Evolutionary conservation across 2,329 filamentous ascomycete genomes (phyloP), one percentile per base, ranked within the genome.

Genomic region (Aspergillus ustus): DNA sequence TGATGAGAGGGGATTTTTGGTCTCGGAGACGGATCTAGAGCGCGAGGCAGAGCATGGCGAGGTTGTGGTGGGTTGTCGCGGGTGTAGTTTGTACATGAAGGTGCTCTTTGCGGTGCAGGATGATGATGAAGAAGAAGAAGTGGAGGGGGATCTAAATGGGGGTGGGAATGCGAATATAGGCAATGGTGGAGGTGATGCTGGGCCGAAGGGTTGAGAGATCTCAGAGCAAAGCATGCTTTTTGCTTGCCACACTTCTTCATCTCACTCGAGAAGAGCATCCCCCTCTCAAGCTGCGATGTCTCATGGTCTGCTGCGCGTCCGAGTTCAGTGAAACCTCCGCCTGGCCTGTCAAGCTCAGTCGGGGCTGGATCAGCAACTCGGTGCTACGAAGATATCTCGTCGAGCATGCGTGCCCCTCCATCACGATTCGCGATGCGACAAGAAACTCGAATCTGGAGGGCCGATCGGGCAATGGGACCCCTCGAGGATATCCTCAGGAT

Each of bases 81-180:
- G 87, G 40, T 89, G 87, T 74, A 89, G 86, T 79, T 78, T 89
- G 61, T 88, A 84, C 83, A 78, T 88, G 63, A 84, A 84, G 71
- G 81, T 89, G 49, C 74, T 84, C 65, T 89, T 88, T 78, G 84
- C 81, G 22, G 80, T 84, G 51, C 81, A 81, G 44, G 71, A 71
- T 60, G 62, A 60, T 28, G 59, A 53, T 15, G 43, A 19, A 17
- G 61, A 40, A 13, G 43, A 22, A 5, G 3, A 25, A n/a, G n/a
- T n/a, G 25, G 25, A 25, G 25, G 25, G 6, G 25, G 25, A 5
- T 5, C 25, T 25, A 5, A 25, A 25, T 25, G 25, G 25, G 25
- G 6, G 6, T 25, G 25, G 3, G 25, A 25, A 25, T 25, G 25
- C 4, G 25, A 25, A 25, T 13, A 13, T 37, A 5, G 34, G 34